Evolutionary conservation across 140 eudicot species (phyloP).

Genomic region (Stevia rebaudiana): DNA sequence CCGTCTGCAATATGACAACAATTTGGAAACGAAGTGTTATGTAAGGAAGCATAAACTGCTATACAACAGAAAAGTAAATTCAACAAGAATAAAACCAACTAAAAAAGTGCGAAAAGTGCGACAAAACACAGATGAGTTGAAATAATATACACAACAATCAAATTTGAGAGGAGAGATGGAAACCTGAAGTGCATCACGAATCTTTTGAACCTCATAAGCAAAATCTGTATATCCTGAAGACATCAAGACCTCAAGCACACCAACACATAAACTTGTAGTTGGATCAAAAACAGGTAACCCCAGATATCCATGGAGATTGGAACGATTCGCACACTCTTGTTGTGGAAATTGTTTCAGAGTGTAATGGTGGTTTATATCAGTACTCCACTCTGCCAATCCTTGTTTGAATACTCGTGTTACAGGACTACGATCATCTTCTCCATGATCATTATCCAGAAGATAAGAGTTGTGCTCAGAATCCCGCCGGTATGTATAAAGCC

Average conservation of each 20-base stretch:
- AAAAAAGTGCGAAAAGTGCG: not conserved
- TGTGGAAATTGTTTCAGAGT: conserved; percentile 6
- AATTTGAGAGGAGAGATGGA: not conserved
- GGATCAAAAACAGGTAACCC: conserved; percentile 34
- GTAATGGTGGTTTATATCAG: conserved; percentile 15
- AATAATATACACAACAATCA: not conserved
- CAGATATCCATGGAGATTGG: conserved; percentile 15
- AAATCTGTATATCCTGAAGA: not conserved
- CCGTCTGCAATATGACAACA: conserved; percentile 9
- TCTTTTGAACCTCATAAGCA: conserved; percentile 15
- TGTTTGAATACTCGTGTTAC: conserved; percentile 20
- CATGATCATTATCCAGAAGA: conserved; percentile 11
- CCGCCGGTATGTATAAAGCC: conserved; percentile 21
- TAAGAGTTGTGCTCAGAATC: conserved; percentile 1
- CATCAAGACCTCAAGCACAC: conserved; percentile 34
- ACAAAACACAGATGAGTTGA: not conserved
- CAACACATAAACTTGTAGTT: conserved; percentile 16
- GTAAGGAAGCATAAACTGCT: not conserved
- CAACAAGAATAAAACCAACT: not conserved
- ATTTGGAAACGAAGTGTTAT: not conserved
- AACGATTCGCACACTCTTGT: conserved; percentile 11
- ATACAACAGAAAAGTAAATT: not conserved
- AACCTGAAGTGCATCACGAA: conserved; percentile 22
- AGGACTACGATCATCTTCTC: conserved; percentile 9
- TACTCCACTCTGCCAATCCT: conserved; percentile 26